These are phyloP conservation scores for Medakamo hakoo DNA, from an alignment of 139 green algal genomes.

Conservation along the genomic window DNA sequence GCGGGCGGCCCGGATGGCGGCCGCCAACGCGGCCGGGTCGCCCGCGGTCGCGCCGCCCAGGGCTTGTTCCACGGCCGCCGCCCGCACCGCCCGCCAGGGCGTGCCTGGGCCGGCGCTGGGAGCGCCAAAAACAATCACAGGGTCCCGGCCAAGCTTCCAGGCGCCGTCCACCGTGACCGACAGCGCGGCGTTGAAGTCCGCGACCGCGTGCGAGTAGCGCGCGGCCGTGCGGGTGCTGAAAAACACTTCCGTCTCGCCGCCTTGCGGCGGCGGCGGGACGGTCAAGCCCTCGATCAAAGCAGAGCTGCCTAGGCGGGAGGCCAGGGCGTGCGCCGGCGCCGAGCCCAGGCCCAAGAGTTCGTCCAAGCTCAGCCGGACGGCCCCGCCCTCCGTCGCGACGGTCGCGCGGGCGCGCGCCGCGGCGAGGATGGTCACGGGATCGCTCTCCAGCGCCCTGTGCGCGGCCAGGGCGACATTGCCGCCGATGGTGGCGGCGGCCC, in stretches of 20 bases:
- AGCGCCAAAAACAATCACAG: background rate
- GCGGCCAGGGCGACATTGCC: slow-evolving; percentile 41
- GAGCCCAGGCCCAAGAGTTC: background rate
- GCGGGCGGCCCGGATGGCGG: slow-evolving; percentile 7
- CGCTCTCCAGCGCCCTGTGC: slow-evolving; percentile 22
- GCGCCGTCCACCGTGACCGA: background rate
- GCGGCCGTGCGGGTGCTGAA: background rate
- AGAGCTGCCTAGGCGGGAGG: background rate
- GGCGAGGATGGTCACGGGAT: slow-evolving; percentile 32
- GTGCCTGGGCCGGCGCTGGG: background rate
- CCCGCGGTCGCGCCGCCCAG: slow-evolving; percentile 3
- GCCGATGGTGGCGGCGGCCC: slow-evolving; percentile 41
- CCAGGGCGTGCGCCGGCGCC: too few species aligned
- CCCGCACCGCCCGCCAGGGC: background rate
- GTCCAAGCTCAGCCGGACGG: too few species aligned
- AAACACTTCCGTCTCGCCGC: background rate
- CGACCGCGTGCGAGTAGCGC: background rate
- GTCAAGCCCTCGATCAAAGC: too few species aligned
- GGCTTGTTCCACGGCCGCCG: slow-evolving; percentile 4
- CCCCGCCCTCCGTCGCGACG: background rate
- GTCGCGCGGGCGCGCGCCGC: slow-evolving; percentile 25
- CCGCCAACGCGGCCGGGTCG: background rate
- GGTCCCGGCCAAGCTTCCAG: background rate
- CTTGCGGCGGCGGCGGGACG: background rate
- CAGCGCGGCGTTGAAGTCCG: background rate